Conservation (phyloP, 345 rosid genomes). For the Acer yangbiense region DNA sequence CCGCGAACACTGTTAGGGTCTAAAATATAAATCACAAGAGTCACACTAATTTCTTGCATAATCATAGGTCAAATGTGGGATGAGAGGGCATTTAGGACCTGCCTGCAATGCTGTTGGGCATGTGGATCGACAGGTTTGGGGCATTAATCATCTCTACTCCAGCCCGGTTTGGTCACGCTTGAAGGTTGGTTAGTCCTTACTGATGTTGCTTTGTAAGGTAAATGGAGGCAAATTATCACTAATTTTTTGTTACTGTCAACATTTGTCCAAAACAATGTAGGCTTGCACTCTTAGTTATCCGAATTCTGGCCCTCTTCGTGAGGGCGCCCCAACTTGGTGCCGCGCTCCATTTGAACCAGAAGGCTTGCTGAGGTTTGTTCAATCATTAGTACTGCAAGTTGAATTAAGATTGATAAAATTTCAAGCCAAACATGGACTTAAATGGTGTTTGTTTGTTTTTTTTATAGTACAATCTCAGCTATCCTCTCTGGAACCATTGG, state of each 20-base stretch:
- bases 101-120: conserved; percentile 75
- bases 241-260: background rate
- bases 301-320: conserved; percentile 40
- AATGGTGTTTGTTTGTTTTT: background rate
- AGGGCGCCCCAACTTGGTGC: conserved; percentile 62
- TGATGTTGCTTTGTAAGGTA: too few relatives aligned
- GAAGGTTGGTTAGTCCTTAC: conserved; percentile 47
- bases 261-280: conserved; percentile 27
- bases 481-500: conserved; percentile 68
- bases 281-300: conserved; percentile 66
- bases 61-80: conserved; percentile 66
- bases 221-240: background rate
- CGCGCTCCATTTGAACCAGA: conserved; percentile 69
- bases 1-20: too few relatives aligned
- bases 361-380: conserved; percentile 58
- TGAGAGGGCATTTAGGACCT: conserved; percentile 73
- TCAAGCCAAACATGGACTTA: background rate
- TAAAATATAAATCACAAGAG: too few relatives aligned
- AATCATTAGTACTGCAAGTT: background rate
- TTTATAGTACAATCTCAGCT: conserved; percentile 50
- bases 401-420: background rate
- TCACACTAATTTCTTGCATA: background rate
- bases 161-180: conserved; percentile 62
- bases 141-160: conserved; percentile 57
- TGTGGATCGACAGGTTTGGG: conserved; percentile 64